Percentiles rank a stretch among this genome's conserved stretches.
These are phyloP conservation scores for Antitrichia curtipendula DNA, from an alignment of 225 moss, liverwort and hornwort genomes.

Conservation along the genomic window DNA sequence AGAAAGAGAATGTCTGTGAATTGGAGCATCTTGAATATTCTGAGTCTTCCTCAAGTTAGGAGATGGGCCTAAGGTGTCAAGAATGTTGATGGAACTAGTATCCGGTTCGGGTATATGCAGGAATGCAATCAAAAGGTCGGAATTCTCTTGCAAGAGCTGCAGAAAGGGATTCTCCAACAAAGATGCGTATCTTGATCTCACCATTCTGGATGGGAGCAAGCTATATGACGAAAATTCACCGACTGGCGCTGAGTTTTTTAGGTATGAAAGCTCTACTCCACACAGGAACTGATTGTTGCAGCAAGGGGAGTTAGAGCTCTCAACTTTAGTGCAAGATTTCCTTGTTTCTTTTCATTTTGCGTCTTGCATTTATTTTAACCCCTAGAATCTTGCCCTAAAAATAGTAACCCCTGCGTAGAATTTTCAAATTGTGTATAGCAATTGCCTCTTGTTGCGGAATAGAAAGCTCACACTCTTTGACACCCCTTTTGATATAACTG, in stretches of 20 bases:
- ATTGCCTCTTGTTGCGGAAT: not conserved
- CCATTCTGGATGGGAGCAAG: constrained; percentile 33
- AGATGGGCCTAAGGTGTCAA: not conserved
- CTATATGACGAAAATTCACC: constrained; percentile 27
- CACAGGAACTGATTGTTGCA: not conserved
- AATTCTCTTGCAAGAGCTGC: constrained; percentile 49
- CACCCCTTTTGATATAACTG: not conserved
- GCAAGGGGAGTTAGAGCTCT: not conserved
- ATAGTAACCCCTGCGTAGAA: not conserved
- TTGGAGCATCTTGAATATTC: not conserved
- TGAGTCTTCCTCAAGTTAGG: not conserved
- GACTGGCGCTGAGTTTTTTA: constrained; percentile 40
- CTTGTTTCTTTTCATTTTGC: not conserved
- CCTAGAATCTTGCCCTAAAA: not conserved
- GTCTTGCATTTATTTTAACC: not conserved
- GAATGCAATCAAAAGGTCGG: constrained; percentile 34
- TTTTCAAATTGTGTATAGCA: not conserved
- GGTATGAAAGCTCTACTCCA: not conserved
- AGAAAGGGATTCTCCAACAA: constrained; percentile 39
- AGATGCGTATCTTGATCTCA: constrained; percentile 54
- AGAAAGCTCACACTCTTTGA: not conserved
- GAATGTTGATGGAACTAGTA: not conserved
- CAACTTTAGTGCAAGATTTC: not conserved
- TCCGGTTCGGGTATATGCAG: constrained; percentile 1
- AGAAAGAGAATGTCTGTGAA: not conserved